Evolutionary conservation across 768 basidiomycete species (phyloP).

Genomic region (Kondoa malvinella): DNA sequence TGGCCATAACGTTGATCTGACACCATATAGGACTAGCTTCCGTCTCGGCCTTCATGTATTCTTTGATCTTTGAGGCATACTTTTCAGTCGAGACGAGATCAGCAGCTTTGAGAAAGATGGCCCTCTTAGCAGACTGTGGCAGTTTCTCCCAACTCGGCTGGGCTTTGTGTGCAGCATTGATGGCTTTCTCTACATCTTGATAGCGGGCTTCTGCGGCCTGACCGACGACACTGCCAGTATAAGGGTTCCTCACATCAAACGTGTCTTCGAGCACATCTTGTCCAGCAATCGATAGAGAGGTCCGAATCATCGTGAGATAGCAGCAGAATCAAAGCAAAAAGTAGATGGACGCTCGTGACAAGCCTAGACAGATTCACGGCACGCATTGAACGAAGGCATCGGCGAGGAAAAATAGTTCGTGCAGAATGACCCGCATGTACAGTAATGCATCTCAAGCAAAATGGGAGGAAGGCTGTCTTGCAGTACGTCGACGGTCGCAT

Average conservation of each 20-base stretch:
- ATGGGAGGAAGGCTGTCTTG: too few relatives aligned
- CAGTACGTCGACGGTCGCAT: too few relatives aligned
- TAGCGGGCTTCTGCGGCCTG: neutral
- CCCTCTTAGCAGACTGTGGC: slow-evolving; percentile 28
- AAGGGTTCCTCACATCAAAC: neutral
- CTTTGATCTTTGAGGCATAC: slow-evolving; percentile 33
- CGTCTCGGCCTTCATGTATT: slow-evolving; percentile 35
- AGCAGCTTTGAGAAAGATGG: slow-evolving; percentile 40
- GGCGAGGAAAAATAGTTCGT: too few relatives aligned
- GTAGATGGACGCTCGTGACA: neutral
- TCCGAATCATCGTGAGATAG: neutral
- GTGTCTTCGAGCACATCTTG: neutral
- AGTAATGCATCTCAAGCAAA: too few relatives aligned
- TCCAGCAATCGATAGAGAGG: neutral
- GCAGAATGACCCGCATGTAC: too few relatives aligned
- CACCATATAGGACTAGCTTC: slow-evolving; percentile 29
- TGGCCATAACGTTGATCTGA: slow-evolving; percentile 27
- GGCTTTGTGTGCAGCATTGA: neutral
- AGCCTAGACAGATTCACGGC: too few relatives aligned
- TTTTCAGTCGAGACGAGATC: slow-evolving; percentile 37
- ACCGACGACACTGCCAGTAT: neutral
- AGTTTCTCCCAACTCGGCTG: slow-evolving; percentile 4
- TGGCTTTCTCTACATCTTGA: neutral
- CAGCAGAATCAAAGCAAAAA: neutral
- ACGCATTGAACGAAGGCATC: too few relatives aligned